A percentile compares a stretch with the other conserved stretches of the same genome.
Evolutionary conservation across 495 filamentous ascomycete species (phyloP).

Genomic region (Podospora tetraspora): DNA sequence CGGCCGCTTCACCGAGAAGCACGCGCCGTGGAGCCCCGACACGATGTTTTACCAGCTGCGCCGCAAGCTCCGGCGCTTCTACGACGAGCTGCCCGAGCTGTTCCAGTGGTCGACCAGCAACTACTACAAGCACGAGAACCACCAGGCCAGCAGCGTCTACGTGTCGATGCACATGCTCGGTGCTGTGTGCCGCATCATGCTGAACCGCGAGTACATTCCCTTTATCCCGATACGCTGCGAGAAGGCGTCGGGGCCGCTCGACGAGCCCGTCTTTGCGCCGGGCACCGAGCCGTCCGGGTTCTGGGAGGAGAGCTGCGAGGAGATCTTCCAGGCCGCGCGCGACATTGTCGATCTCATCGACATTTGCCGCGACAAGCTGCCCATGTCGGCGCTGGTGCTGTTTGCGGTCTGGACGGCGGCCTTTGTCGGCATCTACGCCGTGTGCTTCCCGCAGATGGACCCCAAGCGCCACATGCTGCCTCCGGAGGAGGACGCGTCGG

Average conservation of each 20-base stretch:
- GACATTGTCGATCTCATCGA: slow-evolving; percentile 72
- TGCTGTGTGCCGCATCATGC: slow-evolving; percentile 68
- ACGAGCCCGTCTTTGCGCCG: slow-evolving; percentile 59
- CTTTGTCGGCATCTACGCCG: slow-evolving; percentile 64
- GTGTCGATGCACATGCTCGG: slow-evolving; percentile 74
- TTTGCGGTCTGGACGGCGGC: slow-evolving; percentile 81
- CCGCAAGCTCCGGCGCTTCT: slow-evolving; percentile 58
- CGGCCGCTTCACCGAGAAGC: slow-evolving; percentile 56
- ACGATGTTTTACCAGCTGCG: slow-evolving; percentile 61
- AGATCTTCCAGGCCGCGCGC: slow-evolving; percentile 66
- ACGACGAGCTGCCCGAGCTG: slow-evolving; percentile 60
- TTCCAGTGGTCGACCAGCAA: slow-evolving; percentile 68
- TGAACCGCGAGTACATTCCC: slow-evolving; percentile 77
- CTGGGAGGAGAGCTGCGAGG: slow-evolving; percentile 70
- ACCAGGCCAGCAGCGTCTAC: slow-evolving; percentile 67
- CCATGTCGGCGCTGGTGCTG: slow-evolving; percentile 74
- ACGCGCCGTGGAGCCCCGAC: slow-evolving; percentile 58
- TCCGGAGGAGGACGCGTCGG: slow-evolving; percentile 17
- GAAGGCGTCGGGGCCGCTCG: slow-evolving; percentile 66
- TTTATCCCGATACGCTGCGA: slow-evolving; percentile 70
- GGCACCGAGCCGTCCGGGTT: slow-evolving; percentile 50
- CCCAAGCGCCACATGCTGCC: slow-evolving; percentile 53
- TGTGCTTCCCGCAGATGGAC: slow-evolving; percentile 77
- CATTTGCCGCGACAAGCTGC: slow-evolving; percentile 64
- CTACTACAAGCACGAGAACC: slow-evolving; percentile 74